Evolutionary conservation across 192 early-diverging fungal species (phyloP).

Genomic region (Coemansia sp.): DNA sequence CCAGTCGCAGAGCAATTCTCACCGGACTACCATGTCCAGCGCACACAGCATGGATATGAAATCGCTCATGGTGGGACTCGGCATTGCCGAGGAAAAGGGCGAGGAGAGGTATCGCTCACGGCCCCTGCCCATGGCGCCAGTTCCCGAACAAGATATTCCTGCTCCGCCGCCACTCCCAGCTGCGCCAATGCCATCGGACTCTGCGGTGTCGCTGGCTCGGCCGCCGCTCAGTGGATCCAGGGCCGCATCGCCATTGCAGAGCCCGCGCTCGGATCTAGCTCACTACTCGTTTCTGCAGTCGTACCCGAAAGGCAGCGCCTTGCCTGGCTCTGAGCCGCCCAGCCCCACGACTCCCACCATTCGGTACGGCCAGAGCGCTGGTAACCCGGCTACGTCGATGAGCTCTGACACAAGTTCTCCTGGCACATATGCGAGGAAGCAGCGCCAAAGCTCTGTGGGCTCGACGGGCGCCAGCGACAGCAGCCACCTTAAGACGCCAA

Average conservation of each 20-base stretch:
- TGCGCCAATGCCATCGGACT: conserved; percentile 28
- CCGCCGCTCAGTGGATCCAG: conserved; percentile 5
- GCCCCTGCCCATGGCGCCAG: conserved; percentile 26
- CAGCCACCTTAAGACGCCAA: conserved; percentile 18
- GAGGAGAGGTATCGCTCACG: conserved; percentile 31
- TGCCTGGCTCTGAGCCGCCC: background rate
- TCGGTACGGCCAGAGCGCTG: background rate
- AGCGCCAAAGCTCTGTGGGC: conserved; percentile 7
- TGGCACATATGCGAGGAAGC: background rate
- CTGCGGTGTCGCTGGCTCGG: background rate
- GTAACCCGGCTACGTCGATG: background rate
- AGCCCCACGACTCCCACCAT: background rate
- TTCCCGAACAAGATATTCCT: background rate
- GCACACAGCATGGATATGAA: conserved; percentile 22
- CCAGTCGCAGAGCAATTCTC: conserved; percentile 16
- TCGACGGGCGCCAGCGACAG: background rate
- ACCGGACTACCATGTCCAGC: conserved; percentile 24
- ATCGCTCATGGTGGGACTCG: conserved; percentile 11
- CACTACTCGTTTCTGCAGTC: background rate
- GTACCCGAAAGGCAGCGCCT: background rate
- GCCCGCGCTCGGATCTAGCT: background rate
- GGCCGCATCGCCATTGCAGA: conserved; percentile 9
- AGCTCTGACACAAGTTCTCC: background rate
- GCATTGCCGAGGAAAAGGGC: conserved; percentile 9
- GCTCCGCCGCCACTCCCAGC: conserved; percentile 32